Conservation (phyloP, 176 grass and related monocot species). For the Aegilops sharonensis region DNA sequence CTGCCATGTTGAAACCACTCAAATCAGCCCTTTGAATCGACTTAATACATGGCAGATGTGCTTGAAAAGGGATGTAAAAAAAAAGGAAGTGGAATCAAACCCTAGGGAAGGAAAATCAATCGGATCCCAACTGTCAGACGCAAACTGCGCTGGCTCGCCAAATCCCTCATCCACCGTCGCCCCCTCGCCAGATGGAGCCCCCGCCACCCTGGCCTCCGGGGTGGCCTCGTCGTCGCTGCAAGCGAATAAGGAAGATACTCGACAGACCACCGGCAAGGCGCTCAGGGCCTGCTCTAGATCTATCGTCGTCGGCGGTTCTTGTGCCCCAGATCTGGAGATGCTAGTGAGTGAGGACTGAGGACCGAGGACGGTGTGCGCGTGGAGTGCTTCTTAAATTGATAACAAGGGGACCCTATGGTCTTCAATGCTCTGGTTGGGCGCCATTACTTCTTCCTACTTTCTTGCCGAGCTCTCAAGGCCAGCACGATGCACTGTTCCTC, state of each 20-base stretch:
- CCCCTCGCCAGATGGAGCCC: not conserved
- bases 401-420: too few species aligned
- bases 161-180: not conserved
- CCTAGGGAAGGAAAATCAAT: not conserved
- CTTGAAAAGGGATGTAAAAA: not conserved
- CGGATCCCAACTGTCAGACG: not conserved
- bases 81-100: not conserved
- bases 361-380: too few species aligned
- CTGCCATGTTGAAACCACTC: not conserved
- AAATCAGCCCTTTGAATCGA: not conserved
- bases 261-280: not conserved
- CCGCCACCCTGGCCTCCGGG: not conserved
- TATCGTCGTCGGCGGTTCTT: not conserved
- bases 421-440: too few species aligned
- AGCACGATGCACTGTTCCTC: too few species aligned
- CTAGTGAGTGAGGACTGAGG: too few species aligned
- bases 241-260: not conserved
- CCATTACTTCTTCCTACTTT: too few species aligned
- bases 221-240: not conserved
- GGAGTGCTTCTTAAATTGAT: too few species aligned
- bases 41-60: not conserved
- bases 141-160: not conserved
- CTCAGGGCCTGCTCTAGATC: not conserved
- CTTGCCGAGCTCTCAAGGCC: too few species aligned
- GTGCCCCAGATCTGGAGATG: too few species aligned